Conservation (phyloP, 768 basidiomycete genomes). For the Lactifluus pinguis region DNA sequence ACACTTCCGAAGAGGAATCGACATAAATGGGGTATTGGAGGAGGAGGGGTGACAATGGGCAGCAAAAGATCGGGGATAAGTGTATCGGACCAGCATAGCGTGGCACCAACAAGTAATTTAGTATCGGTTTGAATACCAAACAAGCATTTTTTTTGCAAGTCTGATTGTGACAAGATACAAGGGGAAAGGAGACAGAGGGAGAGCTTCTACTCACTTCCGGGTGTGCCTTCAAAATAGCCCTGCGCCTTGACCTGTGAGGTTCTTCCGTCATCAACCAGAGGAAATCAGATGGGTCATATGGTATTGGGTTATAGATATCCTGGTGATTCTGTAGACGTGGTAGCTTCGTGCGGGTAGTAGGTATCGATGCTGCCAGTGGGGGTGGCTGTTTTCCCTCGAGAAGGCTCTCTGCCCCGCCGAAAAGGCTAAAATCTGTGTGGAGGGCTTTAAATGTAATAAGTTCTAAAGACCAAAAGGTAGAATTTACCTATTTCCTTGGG, state of each 20-base stretch:
- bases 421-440: conserved; percentile 61
- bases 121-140: neutral
- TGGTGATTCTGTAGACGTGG: conserved; percentile 37
- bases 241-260: conserved; percentile 82
- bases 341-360: conserved; percentile 44
- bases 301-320: conserved; percentile 39
- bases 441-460: neutral
- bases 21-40: neutral
- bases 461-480: neutral
- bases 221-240: conserved; percentile 88
- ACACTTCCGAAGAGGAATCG: neutral
- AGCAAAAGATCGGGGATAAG: neutral
- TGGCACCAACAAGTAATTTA: neutral
- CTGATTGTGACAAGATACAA: neutral
- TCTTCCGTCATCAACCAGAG: conserved; percentile 98
- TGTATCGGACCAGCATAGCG: neutral
- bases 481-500: conserved; percentile 14
- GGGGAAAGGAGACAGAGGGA: neutral
- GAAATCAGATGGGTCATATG: conserved; percentile 78
- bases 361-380: conserved; percentile 24
- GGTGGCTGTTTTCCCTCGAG: conserved; percentile 39
- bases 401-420: conserved; percentile 76
- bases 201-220: conserved; percentile 55
- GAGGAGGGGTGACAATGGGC: neutral
- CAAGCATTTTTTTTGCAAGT: neutral